A percentile compares a stretch with the other conserved stretches of the same genome.
Evolutionary conservation across 2,329 filamentous ascomycete genomes (phyloP).

Genomic region (Trematosphaeria pertusa): DNA sequence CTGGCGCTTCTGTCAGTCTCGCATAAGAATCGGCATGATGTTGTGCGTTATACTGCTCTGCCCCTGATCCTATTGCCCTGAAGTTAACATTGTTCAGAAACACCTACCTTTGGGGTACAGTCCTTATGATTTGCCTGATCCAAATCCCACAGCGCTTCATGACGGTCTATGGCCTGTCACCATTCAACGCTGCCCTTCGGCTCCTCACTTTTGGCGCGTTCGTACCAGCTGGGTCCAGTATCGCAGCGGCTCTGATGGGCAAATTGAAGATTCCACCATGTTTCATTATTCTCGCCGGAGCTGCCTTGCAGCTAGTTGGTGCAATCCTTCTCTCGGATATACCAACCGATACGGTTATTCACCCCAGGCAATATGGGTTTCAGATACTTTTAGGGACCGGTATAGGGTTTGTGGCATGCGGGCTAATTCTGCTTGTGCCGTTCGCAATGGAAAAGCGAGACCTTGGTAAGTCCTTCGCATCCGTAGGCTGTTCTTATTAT

Average conservation of each 20-base stretch:
- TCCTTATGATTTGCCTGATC: slow-evolving; percentile 1
- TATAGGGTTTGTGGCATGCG: slow-evolving; percentile 5
- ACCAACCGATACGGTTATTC: background rate
- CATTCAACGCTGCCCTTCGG: slow-evolving; percentile 4
- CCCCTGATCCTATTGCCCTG: too few relatives aligned
- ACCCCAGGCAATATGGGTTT: slow-evolving; percentile 7
- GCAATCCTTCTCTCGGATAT: background rate
- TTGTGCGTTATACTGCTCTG: too few relatives aligned
- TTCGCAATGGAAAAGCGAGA: slow-evolving; percentile 12
- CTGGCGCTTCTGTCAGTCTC: background rate
- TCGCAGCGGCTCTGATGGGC: slow-evolving; percentile 5
- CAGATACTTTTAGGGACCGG: slow-evolving; percentile 13
- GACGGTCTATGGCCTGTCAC: slow-evolving; percentile 8
- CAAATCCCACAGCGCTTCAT: slow-evolving; percentile 14
- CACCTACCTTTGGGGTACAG: background rate
- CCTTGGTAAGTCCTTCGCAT: slow-evolving; percentile 1
- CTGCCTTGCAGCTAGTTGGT: slow-evolving; percentile 8
- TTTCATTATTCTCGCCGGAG: slow-evolving; percentile 5
- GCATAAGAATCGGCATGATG: background rate
- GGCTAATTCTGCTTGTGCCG: slow-evolving; percentile 7
- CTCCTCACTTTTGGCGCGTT: slow-evolving; percentile 13
- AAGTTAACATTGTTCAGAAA: background rate
- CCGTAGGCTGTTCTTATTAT: background rate
- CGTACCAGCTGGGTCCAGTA: slow-evolving; percentile 1
- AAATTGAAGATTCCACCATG: background rate